A percentile compares a stretch with the other conserved stretches of the same genome.
phyloP scores from a whole-genome alignment of 2,329 filamentous ascomycete genomes.

The Aspergillus sp. region DNA sequence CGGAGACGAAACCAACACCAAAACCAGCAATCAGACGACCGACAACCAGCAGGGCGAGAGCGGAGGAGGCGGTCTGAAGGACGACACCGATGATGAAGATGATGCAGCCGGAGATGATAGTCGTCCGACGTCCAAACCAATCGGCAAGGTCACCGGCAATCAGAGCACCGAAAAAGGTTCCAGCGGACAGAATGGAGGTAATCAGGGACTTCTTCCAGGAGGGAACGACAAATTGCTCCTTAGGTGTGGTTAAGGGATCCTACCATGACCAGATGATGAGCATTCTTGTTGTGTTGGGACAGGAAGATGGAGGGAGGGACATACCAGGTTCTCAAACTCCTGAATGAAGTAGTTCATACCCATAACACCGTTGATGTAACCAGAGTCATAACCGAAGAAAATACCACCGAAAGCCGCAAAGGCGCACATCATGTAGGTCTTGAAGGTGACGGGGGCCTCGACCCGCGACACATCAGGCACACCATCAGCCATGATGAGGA shows the following conservation, averaged over 20 bases:
- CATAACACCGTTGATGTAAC: constrained; percentile 54
- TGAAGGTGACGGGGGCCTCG: constrained; percentile 57
- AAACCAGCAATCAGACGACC: constrained; percentile 74
- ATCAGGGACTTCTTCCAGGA: constrained; percentile 59
- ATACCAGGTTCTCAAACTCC: constrained; percentile 33
- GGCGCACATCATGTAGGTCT: constrained; percentile 60
- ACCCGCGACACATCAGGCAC: constrained; percentile 53
- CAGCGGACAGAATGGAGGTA: constrained; percentile 72
- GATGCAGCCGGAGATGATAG: constrained; percentile 67
- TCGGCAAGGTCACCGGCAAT: constrained; percentile 77
- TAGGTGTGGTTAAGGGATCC: constrained; percentile 27
- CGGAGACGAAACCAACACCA: constrained; percentile 77
- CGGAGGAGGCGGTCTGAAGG: constrained; percentile 59
- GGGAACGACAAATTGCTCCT: constrained; percentile 42
- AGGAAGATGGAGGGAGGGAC: constrained; percentile 6
- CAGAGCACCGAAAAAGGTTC: constrained; percentile 76
- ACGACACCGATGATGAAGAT: constrained; percentile 69
- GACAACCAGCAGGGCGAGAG: constrained; percentile 63
- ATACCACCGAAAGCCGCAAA: constrained; percentile 61
- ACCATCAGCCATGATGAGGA: constrained; percentile 24
- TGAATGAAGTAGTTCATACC: constrained; percentile 51
- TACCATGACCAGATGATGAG: constrained; percentile 5
- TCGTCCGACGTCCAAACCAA: constrained; percentile 62
- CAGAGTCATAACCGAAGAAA: constrained; percentile 60
- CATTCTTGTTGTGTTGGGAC: not conserved